Percentiles rank a stretch among this genome's conserved stretches.
Evolutionary conservation across 106 monocot species (phyloP).

Genomic region (Agapanthus africanus): DNA sequence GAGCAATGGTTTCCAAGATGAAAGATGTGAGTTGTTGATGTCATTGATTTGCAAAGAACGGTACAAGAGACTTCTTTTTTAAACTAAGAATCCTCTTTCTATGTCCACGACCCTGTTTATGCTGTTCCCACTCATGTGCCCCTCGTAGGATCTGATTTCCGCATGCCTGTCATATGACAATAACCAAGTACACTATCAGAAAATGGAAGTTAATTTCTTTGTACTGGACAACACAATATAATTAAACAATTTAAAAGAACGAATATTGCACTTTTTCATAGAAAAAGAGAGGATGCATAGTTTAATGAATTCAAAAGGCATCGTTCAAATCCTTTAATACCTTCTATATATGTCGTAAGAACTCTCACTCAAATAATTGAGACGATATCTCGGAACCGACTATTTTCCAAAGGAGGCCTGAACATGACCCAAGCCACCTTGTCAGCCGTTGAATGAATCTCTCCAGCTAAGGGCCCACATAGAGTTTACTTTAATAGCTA

Average conservation of each 20-base stretch:
- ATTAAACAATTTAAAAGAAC: background rate
- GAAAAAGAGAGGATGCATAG: too few species aligned
- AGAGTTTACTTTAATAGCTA: background rate
- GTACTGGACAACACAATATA: background rate
- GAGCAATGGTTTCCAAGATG: background rate
- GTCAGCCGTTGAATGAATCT: background rate
- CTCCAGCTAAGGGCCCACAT: background rate
- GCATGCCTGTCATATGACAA: slow-evolving; percentile 43
- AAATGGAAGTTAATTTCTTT: too few species aligned
- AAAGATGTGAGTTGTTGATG: background rate
- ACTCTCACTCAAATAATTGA: background rate
- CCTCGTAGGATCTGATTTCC: slow-evolving; percentile 73
- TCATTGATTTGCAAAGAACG: background rate
- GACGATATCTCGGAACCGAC: background rate
- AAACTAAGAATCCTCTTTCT: slow-evolving; percentile 41
- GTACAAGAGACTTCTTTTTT: slow-evolving; percentile 22
- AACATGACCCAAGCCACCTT: background rate
- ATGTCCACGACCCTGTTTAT: slow-evolving; percentile 61
- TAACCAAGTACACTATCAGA: background rate
- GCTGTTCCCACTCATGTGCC: slow-evolving; percentile 87
- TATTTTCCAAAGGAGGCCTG: background rate
- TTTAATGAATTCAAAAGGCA: too few species aligned
- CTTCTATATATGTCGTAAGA: background rate
- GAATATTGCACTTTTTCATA: too few species aligned
- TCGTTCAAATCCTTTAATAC: background rate